Conservation (phyloP, 139 green algal genomes). For the Mesotaenium endlicherianum region DNA sequence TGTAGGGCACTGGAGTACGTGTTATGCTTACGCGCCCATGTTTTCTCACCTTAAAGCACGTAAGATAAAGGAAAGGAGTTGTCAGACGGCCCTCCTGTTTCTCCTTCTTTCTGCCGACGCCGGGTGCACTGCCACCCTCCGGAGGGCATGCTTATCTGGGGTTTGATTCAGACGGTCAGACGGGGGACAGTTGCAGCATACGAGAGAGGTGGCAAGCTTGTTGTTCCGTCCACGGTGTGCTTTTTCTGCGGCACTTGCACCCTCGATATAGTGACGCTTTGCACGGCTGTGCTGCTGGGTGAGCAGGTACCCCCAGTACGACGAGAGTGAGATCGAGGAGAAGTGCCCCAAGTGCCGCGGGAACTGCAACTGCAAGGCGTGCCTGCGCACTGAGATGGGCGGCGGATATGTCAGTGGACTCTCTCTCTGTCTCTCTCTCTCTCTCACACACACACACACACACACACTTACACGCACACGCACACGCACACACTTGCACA, state of each 20-base stretch:
- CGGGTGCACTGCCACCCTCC: not conserved
- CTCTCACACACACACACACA: not conserved
- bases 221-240: not conserved
- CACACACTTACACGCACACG: not conserved
- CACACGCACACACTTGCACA: not conserved
- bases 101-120: slow-evolving; percentile 2
- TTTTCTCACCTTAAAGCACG: not conserved
- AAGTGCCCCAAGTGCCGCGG: slow-evolving; percentile 33
- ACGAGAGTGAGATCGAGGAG: slow-evolving; percentile 18
- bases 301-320: slow-evolving; percentile 44
- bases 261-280: not conserved
- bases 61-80: not conserved
- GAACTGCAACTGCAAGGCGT: slow-evolving; percentile 52
- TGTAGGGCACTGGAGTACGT: not conserved
- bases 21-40: not conserved
- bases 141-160: not conserved
- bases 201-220: too few species aligned
- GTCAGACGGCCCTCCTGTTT: not conserved
- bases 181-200: not conserved
- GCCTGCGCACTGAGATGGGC: slow-evolving; percentile 18
- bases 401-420: slow-evolving; percentile 7
- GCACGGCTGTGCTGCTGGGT: not conserved
- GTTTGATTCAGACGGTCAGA: not conserved
- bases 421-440: not conserved
- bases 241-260: not conserved